A percentile compares a stretch with the other conserved stretches of the same genome.
Evolutionary conservation across 2,329 filamentous ascomycete species (phyloP).

Genomic region (Talaromyces sp.): DNA sequence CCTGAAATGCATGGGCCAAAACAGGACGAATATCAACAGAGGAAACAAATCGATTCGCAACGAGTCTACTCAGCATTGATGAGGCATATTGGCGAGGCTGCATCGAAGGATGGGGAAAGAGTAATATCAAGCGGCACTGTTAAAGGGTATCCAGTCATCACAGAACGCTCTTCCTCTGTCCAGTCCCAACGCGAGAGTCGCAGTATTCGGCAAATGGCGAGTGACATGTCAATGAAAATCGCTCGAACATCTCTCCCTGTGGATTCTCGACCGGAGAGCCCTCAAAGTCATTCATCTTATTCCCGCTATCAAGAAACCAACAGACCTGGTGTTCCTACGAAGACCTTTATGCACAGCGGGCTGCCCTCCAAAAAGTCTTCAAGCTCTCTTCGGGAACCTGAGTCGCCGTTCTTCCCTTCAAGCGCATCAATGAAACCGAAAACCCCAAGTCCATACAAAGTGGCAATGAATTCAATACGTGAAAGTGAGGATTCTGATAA

Average conservation of each 20-base stretch:
- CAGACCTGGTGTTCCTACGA: conserved; percentile 14
- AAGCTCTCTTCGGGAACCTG: conserved; percentile 8
- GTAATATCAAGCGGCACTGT: conserved; percentile 23
- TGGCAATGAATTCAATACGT: conserved; percentile 13
- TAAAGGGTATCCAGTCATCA: conserved; percentile 24
- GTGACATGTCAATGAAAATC: conserved; percentile 24
- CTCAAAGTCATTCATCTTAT: conserved; percentile 4
- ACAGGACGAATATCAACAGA: conserved; percentile 1
- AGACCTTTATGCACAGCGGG: conserved; percentile 5
- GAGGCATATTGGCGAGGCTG: conserved; percentile 29
- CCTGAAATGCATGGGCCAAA: background rate
- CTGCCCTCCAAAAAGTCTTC: conserved; percentile 11
- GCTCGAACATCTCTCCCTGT: conserved; percentile 27
- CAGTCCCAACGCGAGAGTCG: conserved; percentile 18
- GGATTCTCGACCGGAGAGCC: conserved; percentile 8
- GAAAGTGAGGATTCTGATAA: conserved; percentile 15
- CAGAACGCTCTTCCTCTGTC: conserved; percentile 22
- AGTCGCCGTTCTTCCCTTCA: conserved; percentile 17
- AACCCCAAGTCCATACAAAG: conserved; percentile 18
- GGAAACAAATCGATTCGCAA: conserved; percentile 29
- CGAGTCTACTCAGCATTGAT: conserved; percentile 40
- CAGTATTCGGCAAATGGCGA: conserved; percentile 27
- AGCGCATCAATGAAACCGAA: conserved; percentile 14
- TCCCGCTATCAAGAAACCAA: conserved; percentile 3
- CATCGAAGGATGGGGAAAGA: conserved; percentile 16